Evolutionary conservation across 1,284 basidiomycete species (phyloP), one percentile per base, ranked within the genome.

Genomic region (Cronartium ribicola): DNA sequence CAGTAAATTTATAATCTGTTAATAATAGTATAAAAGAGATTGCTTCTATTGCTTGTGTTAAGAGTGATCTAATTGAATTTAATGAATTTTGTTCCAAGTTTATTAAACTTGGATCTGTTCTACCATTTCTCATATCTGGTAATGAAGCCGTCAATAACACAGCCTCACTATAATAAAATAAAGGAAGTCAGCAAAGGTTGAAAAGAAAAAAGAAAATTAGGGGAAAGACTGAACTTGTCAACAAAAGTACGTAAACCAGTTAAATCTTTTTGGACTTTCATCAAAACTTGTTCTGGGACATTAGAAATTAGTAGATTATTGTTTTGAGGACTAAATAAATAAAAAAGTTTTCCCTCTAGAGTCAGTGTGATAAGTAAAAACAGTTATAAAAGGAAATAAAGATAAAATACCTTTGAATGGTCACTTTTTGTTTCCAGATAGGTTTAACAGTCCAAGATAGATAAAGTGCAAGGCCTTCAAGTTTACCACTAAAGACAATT

Each of bases 11-110:
- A 83, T 97, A 95, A 81, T 98, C 96, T 78, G 88, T 90, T 48
- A 98, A 84, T 36, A 98, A 86, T 37, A 98, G 85, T 64, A 98
- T 85, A 81, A 98, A 99, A 0, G 92, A 92, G 76, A 98, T 88
- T 0, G 92, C 92, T 82, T 96, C 94, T 64, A 95, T 90, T 3
- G 90, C 88, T 79, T 92, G 87, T 29, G 86, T 87, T 60, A 97
- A 84, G 55, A 99, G 85, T 29, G 85, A 83, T 60, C 88, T 84
- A 5, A 96, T 82, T 77, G 90, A 87, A 40, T 85, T 84, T 22
- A 93, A 88, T 14, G 91, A 93, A 66, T 83, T 85, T 80, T 92
- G 90, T 80, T 96, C 94, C 5, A 87, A 88, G 90, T 29, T 76
- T 76, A 75, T 79, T 69, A 20, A 76, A 75, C 76, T 57, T 36